Evolutionary conservation across 1,284 basidiomycete species (phyloP).

Genomic region (Mycena citricolor): DNA sequence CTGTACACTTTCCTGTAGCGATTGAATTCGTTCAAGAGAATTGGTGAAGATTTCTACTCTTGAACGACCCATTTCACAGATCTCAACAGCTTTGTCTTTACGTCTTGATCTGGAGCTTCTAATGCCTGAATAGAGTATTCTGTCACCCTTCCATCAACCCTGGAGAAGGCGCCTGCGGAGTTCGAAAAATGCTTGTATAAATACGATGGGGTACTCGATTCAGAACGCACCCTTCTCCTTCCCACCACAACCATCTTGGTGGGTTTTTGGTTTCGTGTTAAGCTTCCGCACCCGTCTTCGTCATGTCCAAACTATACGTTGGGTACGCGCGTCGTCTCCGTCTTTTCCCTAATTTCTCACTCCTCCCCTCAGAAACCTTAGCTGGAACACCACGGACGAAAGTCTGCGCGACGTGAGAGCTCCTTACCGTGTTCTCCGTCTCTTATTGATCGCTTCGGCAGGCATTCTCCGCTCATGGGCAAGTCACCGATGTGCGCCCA

Average conservation of each 20-base stretch:
- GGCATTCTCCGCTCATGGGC: background rate
- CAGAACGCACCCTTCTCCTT: too few relatives aligned
- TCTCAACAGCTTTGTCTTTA: background rate
- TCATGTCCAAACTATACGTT: too few relatives aligned
- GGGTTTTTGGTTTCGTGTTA: too few relatives aligned
- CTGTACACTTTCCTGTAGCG: too few relatives aligned
- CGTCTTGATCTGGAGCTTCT: conserved; percentile 3
- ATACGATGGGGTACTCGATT: too few relatives aligned
- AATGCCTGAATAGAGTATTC: background rate
- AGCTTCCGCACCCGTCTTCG: too few relatives aligned
- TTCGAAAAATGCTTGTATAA: conserved; percentile 5
- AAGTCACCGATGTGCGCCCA: background rate
- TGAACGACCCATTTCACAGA: background rate
- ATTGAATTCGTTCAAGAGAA: too few relatives aligned
- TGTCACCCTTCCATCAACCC: background rate
- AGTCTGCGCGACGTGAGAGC: background rate
- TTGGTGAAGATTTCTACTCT: too few relatives aligned
- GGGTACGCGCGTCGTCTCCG: conserved; percentile 40
- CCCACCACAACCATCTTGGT: too few relatives aligned
- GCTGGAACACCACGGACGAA: conserved; percentile 2
- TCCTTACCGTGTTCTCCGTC: background rate
- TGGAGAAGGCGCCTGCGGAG: conserved; percentile 9
- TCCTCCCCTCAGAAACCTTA: conserved; percentile 1
- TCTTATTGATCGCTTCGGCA: background rate
- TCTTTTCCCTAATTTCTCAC: too few relatives aligned